Evolutionary conservation across 1,139 yeast genomes (phyloP).

Genomic region (Suhomyces bribrorum): DNA sequence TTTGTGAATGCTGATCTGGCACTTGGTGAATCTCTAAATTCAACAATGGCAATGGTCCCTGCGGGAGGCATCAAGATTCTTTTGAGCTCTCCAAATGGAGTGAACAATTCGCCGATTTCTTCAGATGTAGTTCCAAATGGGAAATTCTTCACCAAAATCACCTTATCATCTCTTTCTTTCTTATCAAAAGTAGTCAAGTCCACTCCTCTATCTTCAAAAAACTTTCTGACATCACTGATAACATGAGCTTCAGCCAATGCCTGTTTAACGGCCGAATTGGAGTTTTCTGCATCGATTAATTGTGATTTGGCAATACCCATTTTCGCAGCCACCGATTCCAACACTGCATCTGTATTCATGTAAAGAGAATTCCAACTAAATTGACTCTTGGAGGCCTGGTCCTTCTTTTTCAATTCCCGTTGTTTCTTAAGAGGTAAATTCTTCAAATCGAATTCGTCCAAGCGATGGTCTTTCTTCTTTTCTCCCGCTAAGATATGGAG

Average conservation of each 20-base stretch:
- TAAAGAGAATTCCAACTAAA: slow-evolving; percentile 95
- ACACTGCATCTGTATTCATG: slow-evolving; percentile 88
- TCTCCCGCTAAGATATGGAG: slow-evolving; percentile 88
- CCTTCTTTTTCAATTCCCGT: slow-evolving; percentile 77
- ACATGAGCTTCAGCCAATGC: slow-evolving; percentile 98
- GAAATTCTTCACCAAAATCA: slow-evolving; percentile 84
- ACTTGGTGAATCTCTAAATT: slow-evolving; percentile 77
- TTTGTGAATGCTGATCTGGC: slow-evolving; percentile 91
- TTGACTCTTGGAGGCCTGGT: slow-evolving; percentile 79
- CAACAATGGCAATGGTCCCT: slow-evolving; percentile 95
- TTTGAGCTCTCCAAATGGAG: slow-evolving; percentile 75
- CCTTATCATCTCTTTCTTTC: slow-evolving; percentile 77
- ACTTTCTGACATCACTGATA: slow-evolving; percentile 84
- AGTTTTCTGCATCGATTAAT: slow-evolving; percentile 81
- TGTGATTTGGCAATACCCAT: slow-evolving; percentile 83
- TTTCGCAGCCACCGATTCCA: slow-evolving; percentile 83
- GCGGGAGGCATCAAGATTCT: slow-evolving; percentile 93
- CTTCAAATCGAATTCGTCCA: slow-evolving; percentile 88
- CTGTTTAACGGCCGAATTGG: slow-evolving; percentile 93
- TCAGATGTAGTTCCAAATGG: slow-evolving; percentile 81
- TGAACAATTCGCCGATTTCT: slow-evolving; percentile 80
- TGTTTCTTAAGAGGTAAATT: slow-evolving; percentile 92
- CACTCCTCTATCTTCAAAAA: slow-evolving; percentile 81
- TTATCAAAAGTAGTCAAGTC: slow-evolving; percentile 73
- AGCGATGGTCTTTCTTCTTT: slow-evolving; percentile 70